phyloP scores from a whole-genome alignment of 1,284 basidiomycete genomes.

The Ceratobasidium sp. region DNA sequence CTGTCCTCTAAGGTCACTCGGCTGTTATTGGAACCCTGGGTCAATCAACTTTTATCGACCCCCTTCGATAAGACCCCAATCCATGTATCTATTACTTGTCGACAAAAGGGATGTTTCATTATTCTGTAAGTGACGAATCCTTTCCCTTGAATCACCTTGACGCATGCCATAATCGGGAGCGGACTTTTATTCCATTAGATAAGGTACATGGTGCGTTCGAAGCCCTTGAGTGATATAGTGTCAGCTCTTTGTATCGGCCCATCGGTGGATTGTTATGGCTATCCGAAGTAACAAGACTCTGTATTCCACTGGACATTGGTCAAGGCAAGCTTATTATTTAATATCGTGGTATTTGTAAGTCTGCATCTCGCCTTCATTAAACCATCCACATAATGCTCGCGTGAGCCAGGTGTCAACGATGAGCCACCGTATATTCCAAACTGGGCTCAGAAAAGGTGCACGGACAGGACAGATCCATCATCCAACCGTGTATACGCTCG shows the following conservation, averaged over 20 bases:
- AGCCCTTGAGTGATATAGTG: slow-evolving; percentile 64
- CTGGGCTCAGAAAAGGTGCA: slow-evolving; percentile 67
- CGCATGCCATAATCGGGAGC: slow-evolving; percentile 69
- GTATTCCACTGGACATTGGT: slow-evolving; percentile 56
- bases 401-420: slow-evolving; percentile 57
- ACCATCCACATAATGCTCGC: background rate
- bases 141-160: slow-evolving; percentile 62
- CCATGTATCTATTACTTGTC: slow-evolving; percentile 63
- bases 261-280: slow-evolving; percentile 53
- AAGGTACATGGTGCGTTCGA: slow-evolving; percentile 74
- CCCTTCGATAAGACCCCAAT: slow-evolving; percentile 61
- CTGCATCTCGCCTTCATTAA: background rate
- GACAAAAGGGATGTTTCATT: slow-evolving; percentile 70
- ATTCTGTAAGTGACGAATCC: slow-evolving; percentile 62
- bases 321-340: slow-evolving; percentile 73
- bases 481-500: slow-evolving; percentile 64
- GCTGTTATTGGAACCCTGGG: slow-evolving; percentile 73
- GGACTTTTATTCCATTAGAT: slow-evolving; percentile 47
- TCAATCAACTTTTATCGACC: slow-evolving; percentile 60
- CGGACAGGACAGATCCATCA: slow-evolving; percentile 67
- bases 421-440: slow-evolving; percentile 66
- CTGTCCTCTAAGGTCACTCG: slow-evolving; percentile 45
- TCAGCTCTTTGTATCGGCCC: slow-evolving; percentile 16
- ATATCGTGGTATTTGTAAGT: slow-evolving; percentile 65
- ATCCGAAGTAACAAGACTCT: slow-evolving; percentile 59